Evolutionary conservation across 2,329 filamentous ascomycete species (phyloP), one percentile per base, ranked within the genome.

Genomic region (Colletotrichum zoysiae): DNA sequence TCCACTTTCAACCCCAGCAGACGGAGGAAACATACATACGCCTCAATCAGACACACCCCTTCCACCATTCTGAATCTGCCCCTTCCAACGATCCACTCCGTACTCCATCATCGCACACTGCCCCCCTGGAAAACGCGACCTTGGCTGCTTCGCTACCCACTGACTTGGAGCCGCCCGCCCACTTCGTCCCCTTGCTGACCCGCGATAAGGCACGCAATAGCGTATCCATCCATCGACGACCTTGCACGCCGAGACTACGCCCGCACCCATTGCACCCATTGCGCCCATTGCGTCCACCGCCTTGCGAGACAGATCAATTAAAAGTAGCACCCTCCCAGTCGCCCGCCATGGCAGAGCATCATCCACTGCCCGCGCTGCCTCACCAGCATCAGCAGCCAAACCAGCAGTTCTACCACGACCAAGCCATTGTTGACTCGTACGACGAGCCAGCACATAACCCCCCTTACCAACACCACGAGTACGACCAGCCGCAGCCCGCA

Each of bases 331-430:
- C 35, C 73, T 74, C 72, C 77, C 78, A 77, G 74, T 48, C 75
- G 78, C 76, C 65, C 76, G 76, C 74, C 76, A 84, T 83, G 82
- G 81, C 81, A 74, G 76, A 67, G 51, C 67, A 73, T 30, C 67
- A 72, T 68, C 61, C 74, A 53, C 73, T 68, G 67, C 51, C 73
- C 73, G 46, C 63, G 50, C 75, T 78, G 67, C 76, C 75, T 57
- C 75, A 74, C 65, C 74, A 75, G 56, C 74, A 73, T 42, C 74
- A 76, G 51, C 75, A 75, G 50, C 63, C 67, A 35, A 71, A 70
- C 16, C 73, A 74, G 46, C 75, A 77, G 55, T 74, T 75, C 51
- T 76, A 79, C 62, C 73, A 76, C 65, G 75, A 75, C 61, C 74
- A 69, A 64, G 46, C 48, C 30, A n/a, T 75, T 58, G 74, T 75